phyloP scores from a whole-genome alignment of 352 stramenopile genomes.

The Peronospora farinosa region DNA sequence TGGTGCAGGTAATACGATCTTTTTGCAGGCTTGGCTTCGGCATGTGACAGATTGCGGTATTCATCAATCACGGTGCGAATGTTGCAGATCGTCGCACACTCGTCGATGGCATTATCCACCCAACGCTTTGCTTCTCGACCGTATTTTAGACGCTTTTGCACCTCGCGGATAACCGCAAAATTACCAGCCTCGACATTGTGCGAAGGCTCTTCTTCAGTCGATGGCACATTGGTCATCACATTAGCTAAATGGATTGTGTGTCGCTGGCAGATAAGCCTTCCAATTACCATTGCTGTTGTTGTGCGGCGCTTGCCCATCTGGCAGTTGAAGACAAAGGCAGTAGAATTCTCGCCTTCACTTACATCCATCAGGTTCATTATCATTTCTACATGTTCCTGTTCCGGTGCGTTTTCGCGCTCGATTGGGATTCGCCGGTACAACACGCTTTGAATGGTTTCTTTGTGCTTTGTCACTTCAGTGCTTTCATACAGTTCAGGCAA shows the following conservation, averaged over 20 bases:
- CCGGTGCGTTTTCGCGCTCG: conserved; percentile 73
- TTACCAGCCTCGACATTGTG: conserved; percentile 32
- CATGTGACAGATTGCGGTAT: conserved; percentile 67
- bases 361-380: conserved; percentile 56
- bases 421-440: conserved; percentile 72
- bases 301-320: conserved; percentile 84
- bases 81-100: conserved; percentile 67
- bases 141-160: conserved; percentile 46
- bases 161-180: conserved; percentile 64
- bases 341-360: conserved; percentile 26
- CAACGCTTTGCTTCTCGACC: conserved; percentile 58
- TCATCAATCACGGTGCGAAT: conserved; percentile 75
- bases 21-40: conserved; percentile 70
- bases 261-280: conserved; percentile 57
- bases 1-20: conserved; percentile 81
- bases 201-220: conserved; percentile 7
- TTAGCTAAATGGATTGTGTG: conserved; percentile 19
- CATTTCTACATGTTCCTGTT: conserved; percentile 65
- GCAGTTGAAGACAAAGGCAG: conserved; percentile 85
- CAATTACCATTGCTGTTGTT: conserved; percentile 70
- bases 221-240: not conserved
- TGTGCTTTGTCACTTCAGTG: conserved; percentile 28
- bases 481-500: conserved; percentile 63
- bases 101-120: conserved; percentile 70
- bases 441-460: conserved; percentile 39